Percentiles rank a stretch among this genome's conserved stretches.
These are phyloP conservation scores for Cutaneotrichosporon sp. DNA, from an alignment of 1,284 basidiomycete species.

Conservation along the genomic window DNA sequence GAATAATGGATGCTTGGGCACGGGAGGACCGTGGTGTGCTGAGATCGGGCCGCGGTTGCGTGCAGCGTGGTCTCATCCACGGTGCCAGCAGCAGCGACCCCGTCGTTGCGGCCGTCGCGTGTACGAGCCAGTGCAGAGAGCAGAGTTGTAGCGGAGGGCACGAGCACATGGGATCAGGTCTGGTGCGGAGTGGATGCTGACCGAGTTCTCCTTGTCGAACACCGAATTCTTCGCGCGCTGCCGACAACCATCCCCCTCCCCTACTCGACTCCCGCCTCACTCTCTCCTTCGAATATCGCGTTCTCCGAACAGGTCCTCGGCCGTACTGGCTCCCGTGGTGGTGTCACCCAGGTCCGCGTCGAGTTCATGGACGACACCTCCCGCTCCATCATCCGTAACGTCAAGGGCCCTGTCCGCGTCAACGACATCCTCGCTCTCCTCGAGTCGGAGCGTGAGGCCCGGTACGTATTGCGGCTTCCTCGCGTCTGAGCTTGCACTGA, in stretches of 20 bases:
- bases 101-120: too few relatives aligned
- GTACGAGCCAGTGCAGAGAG: too few relatives aligned
- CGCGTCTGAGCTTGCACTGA: background rate
- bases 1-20: background rate
- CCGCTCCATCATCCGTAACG: conserved; percentile 97
- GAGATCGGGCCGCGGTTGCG: too few relatives aligned
- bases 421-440: conserved; percentile 96
- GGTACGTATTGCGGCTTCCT: conserved; percentile 70
- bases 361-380: conserved; percentile 98
- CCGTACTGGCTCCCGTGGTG: conserved; percentile 97
- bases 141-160: background rate
- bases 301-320: conserved; percentile 81
- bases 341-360: conserved; percentile 99
- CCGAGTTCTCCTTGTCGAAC: background rate
- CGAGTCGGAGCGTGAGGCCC: conserved; percentile 99
- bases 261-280: background rate
- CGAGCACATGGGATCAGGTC: background rate
- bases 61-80: too few relatives aligned
- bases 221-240: conserved; percentile 1
- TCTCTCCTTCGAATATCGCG: background rate
- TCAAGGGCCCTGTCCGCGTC: conserved; percentile 95
- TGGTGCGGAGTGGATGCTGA: background rate
- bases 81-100: too few relatives aligned
- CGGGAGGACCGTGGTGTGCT: background rate
- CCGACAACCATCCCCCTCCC: background rate